Conservation (phyloP, 2,329 filamentous ascomycete species). For the Onygenales sp. region DNA sequence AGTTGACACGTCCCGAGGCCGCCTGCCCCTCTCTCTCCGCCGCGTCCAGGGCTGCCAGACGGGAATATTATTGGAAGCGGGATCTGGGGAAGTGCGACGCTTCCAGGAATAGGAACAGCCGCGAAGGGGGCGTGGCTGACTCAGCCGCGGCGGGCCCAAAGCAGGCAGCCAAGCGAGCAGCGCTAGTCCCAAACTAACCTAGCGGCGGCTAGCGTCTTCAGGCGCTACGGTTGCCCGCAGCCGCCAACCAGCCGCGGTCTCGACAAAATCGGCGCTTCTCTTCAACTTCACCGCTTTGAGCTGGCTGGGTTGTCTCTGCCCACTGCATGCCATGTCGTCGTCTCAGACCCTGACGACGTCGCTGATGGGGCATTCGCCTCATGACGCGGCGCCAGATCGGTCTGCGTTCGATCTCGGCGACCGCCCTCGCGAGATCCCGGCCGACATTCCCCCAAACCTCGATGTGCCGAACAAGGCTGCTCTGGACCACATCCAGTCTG, state of each 20-base stretch:
- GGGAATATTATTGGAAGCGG: too few species aligned
- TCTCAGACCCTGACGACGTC: constrained; percentile 40
- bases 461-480: constrained; percentile 20
- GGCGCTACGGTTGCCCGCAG: constrained; percentile 16
- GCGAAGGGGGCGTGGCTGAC: too few species aligned
- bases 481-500: constrained; percentile 18
- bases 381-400: constrained; percentile 32
- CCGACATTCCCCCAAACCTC: constrained; percentile 21
- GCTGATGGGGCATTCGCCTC: constrained; percentile 35
- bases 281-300: constrained; percentile 11
- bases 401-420: constrained; percentile 30
- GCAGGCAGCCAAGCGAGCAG: background rate
- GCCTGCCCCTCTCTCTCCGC: too few species aligned
- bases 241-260: constrained; percentile 12
- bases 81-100: too few species aligned
- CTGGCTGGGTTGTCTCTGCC: constrained; percentile 12
- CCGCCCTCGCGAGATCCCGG: constrained; percentile 15
- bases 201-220: constrained; percentile 1
- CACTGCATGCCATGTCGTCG: constrained; percentile 34
- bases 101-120: too few species aligned
- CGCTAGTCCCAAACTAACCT: background rate
- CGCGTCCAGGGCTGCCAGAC: too few species aligned
- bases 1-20: too few species aligned
- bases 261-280: constrained; percentile 7
- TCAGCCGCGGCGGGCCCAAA: background rate